A percentile compares a stretch with the other conserved stretches of the same genome.
Conservation (phyloP, 805 yeast genomes). For the Starmerella etchellsii region DNA sequence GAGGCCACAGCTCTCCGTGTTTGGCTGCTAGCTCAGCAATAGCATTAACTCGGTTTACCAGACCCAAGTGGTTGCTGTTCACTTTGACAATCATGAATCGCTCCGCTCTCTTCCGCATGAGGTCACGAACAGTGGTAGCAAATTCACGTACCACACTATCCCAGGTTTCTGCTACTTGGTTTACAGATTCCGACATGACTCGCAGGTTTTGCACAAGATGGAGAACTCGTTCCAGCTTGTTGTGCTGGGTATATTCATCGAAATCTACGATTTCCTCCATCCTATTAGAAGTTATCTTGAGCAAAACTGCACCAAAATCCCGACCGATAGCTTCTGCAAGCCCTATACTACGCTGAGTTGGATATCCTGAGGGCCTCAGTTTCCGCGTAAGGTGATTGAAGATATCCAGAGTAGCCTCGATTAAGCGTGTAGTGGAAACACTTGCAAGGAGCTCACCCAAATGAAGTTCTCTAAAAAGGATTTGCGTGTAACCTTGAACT, state of each 20-base stretch:
- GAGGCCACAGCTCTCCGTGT: slow-evolving; percentile 29
- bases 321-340: slow-evolving; percentile 53
- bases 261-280: slow-evolving; percentile 30
- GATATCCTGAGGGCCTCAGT: slow-evolving; percentile 42
- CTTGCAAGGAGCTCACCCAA: slow-evolving; percentile 44
- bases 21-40: slow-evolving; percentile 36
- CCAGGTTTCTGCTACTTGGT: slow-evolving; percentile 29
- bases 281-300: slow-evolving; percentile 28
- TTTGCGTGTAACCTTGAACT: slow-evolving; percentile 42
- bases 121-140: slow-evolving; percentile 56
- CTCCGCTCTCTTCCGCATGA: slow-evolving; percentile 59
- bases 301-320: slow-evolving; percentile 34
- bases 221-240: not conserved
- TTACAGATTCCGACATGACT: not conserved
- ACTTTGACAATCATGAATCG: slow-evolving; percentile 55
- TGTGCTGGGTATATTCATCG: not conserved
- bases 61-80: slow-evolving; percentile 31
- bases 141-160: slow-evolving; percentile 53
- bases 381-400: slow-evolving; percentile 50
- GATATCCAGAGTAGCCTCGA: slow-evolving; percentile 34
- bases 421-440: slow-evolving; percentile 34
- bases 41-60: slow-evolving; percentile 35
- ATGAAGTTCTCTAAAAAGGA: slow-evolving; percentile 59
- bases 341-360: slow-evolving; percentile 42
- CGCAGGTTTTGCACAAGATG: not conserved